phyloP scores from a whole-genome alignment of 2,329 filamentous ascomycete species.

The Aspergillus pseudotamarii region DNA sequence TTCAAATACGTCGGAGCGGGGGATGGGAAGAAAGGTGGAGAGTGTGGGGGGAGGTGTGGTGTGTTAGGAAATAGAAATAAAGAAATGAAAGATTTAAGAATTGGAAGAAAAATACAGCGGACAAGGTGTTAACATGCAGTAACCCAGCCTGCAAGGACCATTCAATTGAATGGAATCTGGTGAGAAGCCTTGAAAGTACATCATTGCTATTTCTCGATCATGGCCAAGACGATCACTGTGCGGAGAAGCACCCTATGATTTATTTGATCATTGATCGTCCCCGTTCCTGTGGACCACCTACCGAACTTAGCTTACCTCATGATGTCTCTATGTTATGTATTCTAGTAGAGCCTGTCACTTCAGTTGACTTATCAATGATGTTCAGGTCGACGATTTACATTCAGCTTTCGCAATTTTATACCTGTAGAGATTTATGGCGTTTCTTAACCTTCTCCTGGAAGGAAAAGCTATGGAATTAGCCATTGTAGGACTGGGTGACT shows the following conservation, averaged over 20 bases:
- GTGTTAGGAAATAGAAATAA: neutral
- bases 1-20: neutral
- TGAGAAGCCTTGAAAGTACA: neutral
- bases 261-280: neutral
- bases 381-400: neutral
- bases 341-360: too few species aligned
- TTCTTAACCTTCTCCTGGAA: neutral
- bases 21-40: too few species aligned
- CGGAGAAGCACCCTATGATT: neutral
- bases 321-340: too few species aligned
- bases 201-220: neutral
- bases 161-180: neutral
- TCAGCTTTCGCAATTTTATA: neutral
- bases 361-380: too few species aligned
- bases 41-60: too few species aligned
- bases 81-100: neutral
- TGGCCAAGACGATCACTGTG: neutral
- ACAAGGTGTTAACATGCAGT: neutral
- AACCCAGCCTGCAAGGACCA: neutral
- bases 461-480: neutral
- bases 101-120: neutral
- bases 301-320: too few species aligned
- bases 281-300: neutral
- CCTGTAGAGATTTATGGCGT: neutral
- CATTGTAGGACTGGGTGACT: neutral